Base-by-base conservation (phyloP, 306 rosid species). In the Dalbergia cochinchinensis region DNA sequence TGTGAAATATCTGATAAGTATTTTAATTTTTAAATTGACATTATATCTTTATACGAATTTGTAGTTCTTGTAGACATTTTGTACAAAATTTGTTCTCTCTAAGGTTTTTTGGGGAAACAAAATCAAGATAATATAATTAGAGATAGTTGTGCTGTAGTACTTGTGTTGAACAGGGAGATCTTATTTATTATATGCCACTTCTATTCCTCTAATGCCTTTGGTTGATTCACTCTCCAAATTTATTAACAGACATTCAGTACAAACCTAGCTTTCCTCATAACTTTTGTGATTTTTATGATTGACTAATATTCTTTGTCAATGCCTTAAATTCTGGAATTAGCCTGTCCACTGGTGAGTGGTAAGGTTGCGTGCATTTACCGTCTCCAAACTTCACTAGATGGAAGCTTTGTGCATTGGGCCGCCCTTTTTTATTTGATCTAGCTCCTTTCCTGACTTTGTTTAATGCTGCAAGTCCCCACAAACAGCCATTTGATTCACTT, bases 121-220 rank as follows among this genome's bases (percentile, higher is more conserved):
- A 33, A 55, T 71, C 11, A 10, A 53, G 64, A 34, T 57, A 33
- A 72, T 45, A 59, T 33, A 64, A 22, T 51, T 51, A 50, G 35
- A 73, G 48, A 57, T 58, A 26, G 53, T 55, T 33, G 75, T 37
- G 7, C 41, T 37, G 6, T 65, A 33, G 12, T 67, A 47, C 64
- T 48, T 44, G 15, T 45, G 31, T 39, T 78, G 65, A 20, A 20
- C 64, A 16, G n/a, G 57, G 66, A 15, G n/a, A 44, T 60, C 74
- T 57, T 58, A 47, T 48, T 47, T 70, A 70, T 58, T 20, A 44
- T 63, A 63, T 48, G 31, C 4, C 18, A 83, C 12, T 51, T 60
- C 44, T 71, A 39, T 64, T 74, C 58, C 37, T 69, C n/a, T 44
- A 26, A 77, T 45, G 57, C 63, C 63, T 62, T 31, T 69, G 65